A percentile compares a stretch with the other conserved stretches of the same genome.
phyloP scores from a whole-genome alignment of 2,329 filamentous ascomycete species.

The Penicillium sp. region DNA sequence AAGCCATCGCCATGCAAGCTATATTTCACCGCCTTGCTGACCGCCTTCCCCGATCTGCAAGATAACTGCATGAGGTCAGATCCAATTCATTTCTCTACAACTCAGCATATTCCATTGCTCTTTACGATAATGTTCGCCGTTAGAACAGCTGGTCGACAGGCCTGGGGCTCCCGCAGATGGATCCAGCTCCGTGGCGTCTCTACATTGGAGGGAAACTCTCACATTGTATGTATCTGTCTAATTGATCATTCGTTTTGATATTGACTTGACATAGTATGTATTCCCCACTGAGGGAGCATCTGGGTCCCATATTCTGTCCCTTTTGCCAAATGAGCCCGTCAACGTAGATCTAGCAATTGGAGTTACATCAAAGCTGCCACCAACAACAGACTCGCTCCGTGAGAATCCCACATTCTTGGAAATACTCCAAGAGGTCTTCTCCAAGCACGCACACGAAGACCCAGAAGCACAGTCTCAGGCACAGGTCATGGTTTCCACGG shows the following conservation, averaged over 20 bases:
- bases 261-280: conserved; percentile 46
- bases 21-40: conserved; percentile 11
- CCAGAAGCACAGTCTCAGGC: conserved; percentile 60
- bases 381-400: conserved; percentile 56
- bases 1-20: conserved; percentile 2
- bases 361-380: conserved; percentile 55
- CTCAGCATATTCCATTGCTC: background rate
- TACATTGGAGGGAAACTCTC: conserved; percentile 39
- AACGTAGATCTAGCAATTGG: conserved; percentile 57
- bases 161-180: conserved; percentile 20
- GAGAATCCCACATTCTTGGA: conserved; percentile 59
- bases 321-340: conserved; percentile 57
- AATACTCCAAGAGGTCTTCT: conserved; percentile 58
- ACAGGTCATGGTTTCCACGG: conserved; percentile 59
- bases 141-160: conserved; percentile 21
- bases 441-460: conserved; percentile 56
- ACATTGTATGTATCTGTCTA: conserved; percentile 37
- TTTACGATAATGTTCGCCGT: conserved; percentile 27
- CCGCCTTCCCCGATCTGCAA: conserved; percentile 17
- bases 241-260: conserved; percentile 2
- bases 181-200: conserved; percentile 33
- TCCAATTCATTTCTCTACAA: background rate
- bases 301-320: conserved; percentile 53
- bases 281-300: conserved; percentile 46
- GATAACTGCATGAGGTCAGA: conserved; percentile 13